Evolutionary conservation across 495 filamentous ascomycete species (phyloP).

Genomic region (Talaromyces nanjingensis): DNA sequence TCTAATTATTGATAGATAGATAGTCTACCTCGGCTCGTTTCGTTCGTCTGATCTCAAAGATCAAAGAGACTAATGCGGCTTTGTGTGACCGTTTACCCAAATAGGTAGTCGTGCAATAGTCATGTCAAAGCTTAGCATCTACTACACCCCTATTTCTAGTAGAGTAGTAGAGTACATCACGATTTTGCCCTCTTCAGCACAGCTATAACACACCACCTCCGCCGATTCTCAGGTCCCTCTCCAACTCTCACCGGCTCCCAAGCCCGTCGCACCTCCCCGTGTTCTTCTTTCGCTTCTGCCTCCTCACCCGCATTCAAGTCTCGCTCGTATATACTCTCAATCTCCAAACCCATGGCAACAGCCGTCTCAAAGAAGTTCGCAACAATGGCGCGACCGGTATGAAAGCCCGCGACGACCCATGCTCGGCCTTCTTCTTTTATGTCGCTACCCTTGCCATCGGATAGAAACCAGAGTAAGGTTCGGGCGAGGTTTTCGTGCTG

Average conservation of each 20-base stretch:
- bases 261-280: slow-evolving; percentile 44
- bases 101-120: neutral
- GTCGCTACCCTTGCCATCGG: neutral
- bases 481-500: slow-evolving; percentile 66
- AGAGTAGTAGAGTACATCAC: too few relatives aligned
- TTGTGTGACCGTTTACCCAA: neutral
- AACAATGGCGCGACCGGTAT: slow-evolving; percentile 72
- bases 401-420: slow-evolving; percentile 71
- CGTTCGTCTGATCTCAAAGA: neutral
- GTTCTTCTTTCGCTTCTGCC: slow-evolving; percentile 32
- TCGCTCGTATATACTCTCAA: slow-evolving; percentile 68
- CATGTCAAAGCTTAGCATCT: neutral
- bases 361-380: slow-evolving; percentile 64
- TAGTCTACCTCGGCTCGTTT: neutral
- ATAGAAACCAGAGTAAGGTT: slow-evolving; percentile 68
- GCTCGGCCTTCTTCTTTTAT: slow-evolving; percentile 37
- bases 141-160: neutral
- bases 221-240: slow-evolving; percentile 62
- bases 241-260: slow-evolving; percentile 50
- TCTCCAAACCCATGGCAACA: slow-evolving; percentile 49
- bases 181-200: slow-evolving; percentile 38
- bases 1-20: neutral
- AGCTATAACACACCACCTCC: slow-evolving; percentile 72
- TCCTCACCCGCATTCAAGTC: slow-evolving; percentile 51
- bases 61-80: neutral